A percentile compares a stretch with the other conserved stretches of the same genome.
phyloP scores from a whole-genome alignment of 176 grass and related monocot genomes.

The Echinochloa phyllopogon region DNA sequence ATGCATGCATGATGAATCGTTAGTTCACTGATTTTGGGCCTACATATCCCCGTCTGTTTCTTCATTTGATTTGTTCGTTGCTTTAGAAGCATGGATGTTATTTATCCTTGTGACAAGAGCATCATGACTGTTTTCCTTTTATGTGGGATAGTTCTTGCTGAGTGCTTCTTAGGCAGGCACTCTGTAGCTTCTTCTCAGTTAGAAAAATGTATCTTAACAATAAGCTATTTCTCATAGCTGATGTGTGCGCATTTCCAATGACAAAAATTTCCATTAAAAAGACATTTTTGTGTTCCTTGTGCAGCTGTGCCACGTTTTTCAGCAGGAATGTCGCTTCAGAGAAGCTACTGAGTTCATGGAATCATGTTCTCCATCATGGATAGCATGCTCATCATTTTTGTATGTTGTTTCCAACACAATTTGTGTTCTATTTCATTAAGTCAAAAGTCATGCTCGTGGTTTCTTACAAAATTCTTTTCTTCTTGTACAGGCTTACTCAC shows the following conservation, averaged over 20 bases:
- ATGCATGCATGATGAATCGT: background rate
- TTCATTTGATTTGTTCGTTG: background rate
- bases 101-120: background rate
- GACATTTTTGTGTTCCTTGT: conserved; percentile 27
- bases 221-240: conserved; percentile 4
- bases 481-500: conserved; percentile 59
- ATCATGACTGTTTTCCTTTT: background rate
- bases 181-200: conserved; percentile 15
- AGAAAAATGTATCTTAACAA: background rate
- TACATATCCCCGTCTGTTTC: background rate
- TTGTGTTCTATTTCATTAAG: background rate
- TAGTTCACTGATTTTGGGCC: background rate
- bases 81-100: background rate
- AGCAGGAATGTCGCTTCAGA: conserved; percentile 72
- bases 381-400: conserved; percentile 67
- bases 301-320: conserved; percentile 79
- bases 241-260: conserved; percentile 8
- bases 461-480: conserved; percentile 9
- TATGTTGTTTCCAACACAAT: conserved; percentile 39
- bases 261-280: background rate
- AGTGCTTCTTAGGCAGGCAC: background rate
- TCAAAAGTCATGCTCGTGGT: background rate
- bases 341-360: conserved; percentile 80
- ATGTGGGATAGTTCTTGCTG: background rate
- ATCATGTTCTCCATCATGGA: conserved; percentile 70